These are phyloP conservation scores for Epichloe sibirici DNA, from an alignment of 2,329 filamentous ascomycete genomes.

Conservation along the genomic window DNA sequence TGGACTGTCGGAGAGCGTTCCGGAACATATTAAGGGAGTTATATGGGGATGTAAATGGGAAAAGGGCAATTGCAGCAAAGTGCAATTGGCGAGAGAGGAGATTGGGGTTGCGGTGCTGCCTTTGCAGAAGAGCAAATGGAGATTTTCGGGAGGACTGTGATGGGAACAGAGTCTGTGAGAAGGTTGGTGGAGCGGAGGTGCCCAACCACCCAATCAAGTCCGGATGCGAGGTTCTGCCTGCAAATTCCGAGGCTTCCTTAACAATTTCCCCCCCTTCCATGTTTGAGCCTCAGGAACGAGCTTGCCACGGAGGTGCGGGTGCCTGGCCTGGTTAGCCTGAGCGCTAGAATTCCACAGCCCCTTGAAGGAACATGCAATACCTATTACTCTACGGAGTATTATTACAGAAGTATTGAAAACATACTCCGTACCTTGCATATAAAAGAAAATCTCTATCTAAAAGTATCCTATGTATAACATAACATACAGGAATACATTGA, in stretches of 20 bases:
- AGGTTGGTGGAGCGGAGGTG: constrained; percentile 26
- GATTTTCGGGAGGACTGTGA: constrained; percentile 31
- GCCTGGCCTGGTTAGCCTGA: background rate
- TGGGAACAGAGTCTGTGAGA: constrained; percentile 31
- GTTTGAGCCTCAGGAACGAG: constrained; percentile 9
- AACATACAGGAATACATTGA: too few species aligned
- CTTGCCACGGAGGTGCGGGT: background rate
- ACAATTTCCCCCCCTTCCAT: constrained; percentile 22
- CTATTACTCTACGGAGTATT: too few species aligned
- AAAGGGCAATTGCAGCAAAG: constrained; percentile 49
- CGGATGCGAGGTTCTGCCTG: constrained; percentile 26
- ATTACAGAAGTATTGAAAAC: too few species aligned
- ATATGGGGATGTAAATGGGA: constrained; percentile 37
- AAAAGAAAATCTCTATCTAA: too few species aligned
- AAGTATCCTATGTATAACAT: too few species aligned
- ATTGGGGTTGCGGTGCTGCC: constrained; percentile 40
- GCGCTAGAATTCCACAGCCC: background rate
- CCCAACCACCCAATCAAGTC: constrained; percentile 21
- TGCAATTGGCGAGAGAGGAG: constrained; percentile 53
- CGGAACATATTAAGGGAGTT: constrained; percentile 72
- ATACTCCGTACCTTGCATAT: too few species aligned
- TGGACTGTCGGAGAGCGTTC: constrained; percentile 94
- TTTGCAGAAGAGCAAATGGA: constrained; percentile 32
- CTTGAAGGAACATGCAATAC: too few species aligned
- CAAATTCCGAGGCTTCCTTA: constrained; percentile 26